phyloP scores from a whole-genome alignment of 1,284 basidiomycete genomes.

The Ganoderma sinense region DNA sequence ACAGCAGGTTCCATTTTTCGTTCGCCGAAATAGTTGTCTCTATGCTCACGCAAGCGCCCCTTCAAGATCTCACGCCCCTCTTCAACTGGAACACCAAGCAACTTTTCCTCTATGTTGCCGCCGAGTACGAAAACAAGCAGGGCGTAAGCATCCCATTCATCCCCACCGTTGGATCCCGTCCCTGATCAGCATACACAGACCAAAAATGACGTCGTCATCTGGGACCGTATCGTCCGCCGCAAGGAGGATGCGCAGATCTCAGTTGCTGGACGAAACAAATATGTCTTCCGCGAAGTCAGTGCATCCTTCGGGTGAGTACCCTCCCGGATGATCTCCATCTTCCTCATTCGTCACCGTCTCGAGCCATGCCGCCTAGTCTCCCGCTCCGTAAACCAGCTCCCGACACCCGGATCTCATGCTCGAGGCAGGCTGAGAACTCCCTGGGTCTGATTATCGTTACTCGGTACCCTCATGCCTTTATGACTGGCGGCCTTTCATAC shows the following conservation, averaged over 20 bases:
- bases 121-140: slow-evolving; percentile 76
- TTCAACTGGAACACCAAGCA: slow-evolving; percentile 98
- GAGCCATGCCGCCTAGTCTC: not conserved
- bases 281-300: slow-evolving; percentile 82
- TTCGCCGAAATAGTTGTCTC: slow-evolving; percentile 7
- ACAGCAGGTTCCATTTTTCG: slow-evolving; percentile 64
- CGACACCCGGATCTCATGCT: not conserved
- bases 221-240: slow-evolving; percentile 88
- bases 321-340: not conserved
- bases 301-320: slow-evolving; percentile 78
- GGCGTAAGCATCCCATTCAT: slow-evolving; percentile 57
- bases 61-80: slow-evolving; percentile 76
- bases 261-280: slow-evolving; percentile 80
- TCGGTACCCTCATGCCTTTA: slow-evolving; percentile 1
- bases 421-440: not conserved
- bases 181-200: slow-evolving; percentile 51
- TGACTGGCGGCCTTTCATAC: not conserved
- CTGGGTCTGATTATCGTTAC: slow-evolving; percentile 1
- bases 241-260: slow-evolving; percentile 80
- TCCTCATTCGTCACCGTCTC: slow-evolving; percentile 3
- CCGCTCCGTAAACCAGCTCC: not conserved
- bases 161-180: not conserved
- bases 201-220: slow-evolving; percentile 86
- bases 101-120: slow-evolving; percentile 84
- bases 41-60: slow-evolving; percentile 1